phyloP scores from a whole-genome alignment of 2,329 filamentous ascomycete genomes.

The Sclerotinia trifoliorum region DNA sequence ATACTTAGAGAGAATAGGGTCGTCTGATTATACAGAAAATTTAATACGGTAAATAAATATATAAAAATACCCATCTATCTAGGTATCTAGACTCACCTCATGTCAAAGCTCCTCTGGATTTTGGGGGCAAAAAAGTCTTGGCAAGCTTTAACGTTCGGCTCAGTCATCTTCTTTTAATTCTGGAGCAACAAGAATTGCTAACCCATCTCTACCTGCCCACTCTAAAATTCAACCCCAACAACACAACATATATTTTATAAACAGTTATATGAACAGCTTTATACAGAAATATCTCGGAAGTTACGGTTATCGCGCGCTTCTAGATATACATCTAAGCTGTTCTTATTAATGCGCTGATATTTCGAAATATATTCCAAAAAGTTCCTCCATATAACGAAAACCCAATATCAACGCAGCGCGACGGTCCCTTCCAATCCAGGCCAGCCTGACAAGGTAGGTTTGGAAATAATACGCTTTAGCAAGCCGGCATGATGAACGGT shows the following conservation, averaged over 20 bases:
- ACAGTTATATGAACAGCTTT: neutral
- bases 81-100: too few species aligned
- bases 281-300: neutral
- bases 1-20: too few species aligned
- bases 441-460: slow-evolving; percentile 32
- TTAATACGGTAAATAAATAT: too few species aligned
- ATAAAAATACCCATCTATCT: too few species aligned
- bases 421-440: slow-evolving; percentile 26
- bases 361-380: neutral
- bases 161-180: slow-evolving; percentile 28
- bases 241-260: neutral
- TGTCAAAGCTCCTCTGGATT: neutral
- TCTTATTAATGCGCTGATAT: slow-evolving; percentile 1
- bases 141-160: slow-evolving; percentile 19
- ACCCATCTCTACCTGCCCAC: neutral
- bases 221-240: neutral
- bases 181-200: slow-evolving; percentile 14
- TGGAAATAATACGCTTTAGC: slow-evolving; percentile 43
- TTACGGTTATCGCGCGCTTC: neutral
- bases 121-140: neutral
- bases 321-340: neutral
- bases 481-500: slow-evolving; percentile 74
- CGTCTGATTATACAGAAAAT: too few species aligned
- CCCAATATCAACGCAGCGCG: slow-evolving; percentile 1
- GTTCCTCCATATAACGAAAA: neutral